A percentile compares a stretch with the other conserved stretches of the same genome.
These are phyloP conservation scores for Prunus armeniaca DNA, from an alignment of 306 rosid species.

Conservation along the genomic window DNA sequence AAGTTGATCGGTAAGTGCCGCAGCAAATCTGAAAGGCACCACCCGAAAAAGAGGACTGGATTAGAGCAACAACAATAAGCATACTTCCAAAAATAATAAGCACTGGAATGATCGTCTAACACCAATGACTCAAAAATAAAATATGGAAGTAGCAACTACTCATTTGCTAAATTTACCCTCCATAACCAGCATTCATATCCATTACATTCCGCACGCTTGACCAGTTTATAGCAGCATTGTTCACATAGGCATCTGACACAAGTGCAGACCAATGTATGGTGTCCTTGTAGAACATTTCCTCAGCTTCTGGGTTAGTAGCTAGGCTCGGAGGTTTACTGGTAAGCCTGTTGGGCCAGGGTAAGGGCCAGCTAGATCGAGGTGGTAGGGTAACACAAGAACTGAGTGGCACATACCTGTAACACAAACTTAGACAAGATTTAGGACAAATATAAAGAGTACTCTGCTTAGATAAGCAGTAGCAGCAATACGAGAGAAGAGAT, in stretches of 20 bases:
- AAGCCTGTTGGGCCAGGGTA: constrained; percentile 86
- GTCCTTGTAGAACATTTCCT: constrained; percentile 54
- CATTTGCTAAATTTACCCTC: constrained; percentile 54
- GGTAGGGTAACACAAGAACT: constrained; percentile 60
- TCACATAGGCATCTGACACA: constrained; percentile 55
- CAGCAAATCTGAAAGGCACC: constrained; percentile 64
- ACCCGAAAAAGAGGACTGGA: neutral
- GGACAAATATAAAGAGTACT: constrained; percentile 1
- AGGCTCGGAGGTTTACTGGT: constrained; percentile 67
- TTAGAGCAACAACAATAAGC: neutral
- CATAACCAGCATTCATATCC: constrained; percentile 98
- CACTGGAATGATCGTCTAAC: neutral
- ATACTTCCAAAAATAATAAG: too few relatives aligned
- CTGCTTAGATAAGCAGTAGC: constrained; percentile 7
- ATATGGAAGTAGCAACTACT: neutral
- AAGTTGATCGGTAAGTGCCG: constrained; percentile 74
- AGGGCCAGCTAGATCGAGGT: constrained; percentile 79
- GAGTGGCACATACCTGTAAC: constrained; percentile 64
- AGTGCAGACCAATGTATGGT: constrained; percentile 63
- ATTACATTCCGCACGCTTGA: constrained; percentile 71
- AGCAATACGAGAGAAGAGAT: neutral
- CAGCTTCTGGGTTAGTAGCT: constrained; percentile 37
- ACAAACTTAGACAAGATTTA: constrained; percentile 30
- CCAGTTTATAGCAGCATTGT: constrained; percentile 63
- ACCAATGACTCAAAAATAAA: neutral